These are phyloP conservation scores for Sutorius australiensis DNA, from an alignment of 768 basidiomycete genomes.

Conservation along the genomic window DNA sequence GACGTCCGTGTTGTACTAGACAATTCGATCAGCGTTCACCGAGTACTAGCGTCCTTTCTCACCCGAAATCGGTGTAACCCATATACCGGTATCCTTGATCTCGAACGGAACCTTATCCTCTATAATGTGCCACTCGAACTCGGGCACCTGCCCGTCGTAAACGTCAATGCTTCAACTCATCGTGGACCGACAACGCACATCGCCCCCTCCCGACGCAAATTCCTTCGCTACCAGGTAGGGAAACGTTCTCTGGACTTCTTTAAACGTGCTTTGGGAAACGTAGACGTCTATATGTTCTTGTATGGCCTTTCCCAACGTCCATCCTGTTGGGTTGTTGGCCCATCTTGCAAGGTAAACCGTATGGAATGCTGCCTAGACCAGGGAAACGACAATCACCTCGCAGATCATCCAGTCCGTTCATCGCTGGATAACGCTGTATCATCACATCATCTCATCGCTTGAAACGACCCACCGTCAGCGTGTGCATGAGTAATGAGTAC, in stretches of 20 bases:
- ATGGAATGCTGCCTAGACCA: neutral
- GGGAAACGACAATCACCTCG: conserved; percentile 47
- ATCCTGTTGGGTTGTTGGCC: conserved; percentile 42
- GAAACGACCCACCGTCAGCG: conserved; percentile 56
- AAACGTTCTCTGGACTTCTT: conserved; percentile 65
- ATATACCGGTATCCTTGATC: conserved; percentile 59
- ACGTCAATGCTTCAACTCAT: neutral
- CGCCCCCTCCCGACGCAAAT: conserved; percentile 76
- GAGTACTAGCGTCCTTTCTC: conserved; percentile 12
- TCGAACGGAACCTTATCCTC: conserved; percentile 65
- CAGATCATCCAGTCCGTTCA: conserved; percentile 88
- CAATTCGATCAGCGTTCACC: conserved; percentile 2
- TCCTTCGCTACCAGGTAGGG: conserved; percentile 79
- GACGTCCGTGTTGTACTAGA: conserved; percentile 70
- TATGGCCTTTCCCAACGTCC: conserved; percentile 65
- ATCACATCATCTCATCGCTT: neutral
- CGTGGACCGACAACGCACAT: conserved; percentile 42
- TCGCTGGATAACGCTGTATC: conserved; percentile 45
- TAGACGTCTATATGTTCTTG: conserved; percentile 76
- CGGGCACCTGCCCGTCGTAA: conserved; percentile 55
- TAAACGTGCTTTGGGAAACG: conserved; percentile 59
- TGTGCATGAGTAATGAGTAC: conserved; percentile 87
- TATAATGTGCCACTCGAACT: conserved; percentile 81
- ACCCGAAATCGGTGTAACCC: conserved; percentile 67
- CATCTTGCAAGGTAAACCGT: conserved; percentile 3